Conservation (phyloP, 1,284 basidiomycete species). For the Coniferiporia weirii region DNA sequence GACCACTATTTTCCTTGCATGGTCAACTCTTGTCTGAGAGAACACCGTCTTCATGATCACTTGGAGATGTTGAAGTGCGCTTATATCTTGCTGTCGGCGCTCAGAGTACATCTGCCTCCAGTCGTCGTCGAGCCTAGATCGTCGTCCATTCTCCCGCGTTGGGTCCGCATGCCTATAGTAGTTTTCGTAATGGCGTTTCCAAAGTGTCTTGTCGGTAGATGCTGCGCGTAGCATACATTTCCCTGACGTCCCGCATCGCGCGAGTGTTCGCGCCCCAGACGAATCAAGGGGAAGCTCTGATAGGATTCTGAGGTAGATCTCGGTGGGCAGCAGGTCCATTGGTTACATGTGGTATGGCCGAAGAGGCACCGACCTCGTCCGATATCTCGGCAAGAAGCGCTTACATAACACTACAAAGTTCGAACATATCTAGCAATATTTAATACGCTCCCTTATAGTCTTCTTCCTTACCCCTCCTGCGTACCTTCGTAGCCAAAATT, state of each 20-base stretch:
- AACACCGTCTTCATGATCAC: constrained; percentile 29
- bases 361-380: constrained; percentile 26
- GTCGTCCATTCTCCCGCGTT: constrained; percentile 33
- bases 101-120: constrained; percentile 43
- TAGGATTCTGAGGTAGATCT: constrained; percentile 19
- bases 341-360: constrained; percentile 1
- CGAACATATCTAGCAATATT: too few species aligned
- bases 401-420: too few species aligned
- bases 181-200: constrained; percentile 45
- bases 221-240: constrained; percentile 25
- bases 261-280: constrained; percentile 21
- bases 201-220: constrained; percentile 32
- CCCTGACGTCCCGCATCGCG: constrained; percentile 24
- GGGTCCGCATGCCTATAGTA: constrained; percentile 42
- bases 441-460: too few species aligned
- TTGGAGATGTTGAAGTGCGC: constrained; percentile 37
- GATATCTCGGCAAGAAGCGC: not conserved
- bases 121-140: constrained; percentile 29
- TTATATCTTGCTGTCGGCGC: constrained; percentile 39
- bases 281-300: constrained; percentile 16
- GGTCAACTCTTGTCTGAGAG: constrained; percentile 31
- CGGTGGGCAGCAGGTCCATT: constrained; percentile 23
- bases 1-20: constrained; percentile 32
- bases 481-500: too few species aligned
- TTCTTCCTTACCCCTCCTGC: too few species aligned